Evolutionary conservation across 164 flowering plant genomes (phyloP).

Genomic region (Paratinospora sagittata): DNA sequence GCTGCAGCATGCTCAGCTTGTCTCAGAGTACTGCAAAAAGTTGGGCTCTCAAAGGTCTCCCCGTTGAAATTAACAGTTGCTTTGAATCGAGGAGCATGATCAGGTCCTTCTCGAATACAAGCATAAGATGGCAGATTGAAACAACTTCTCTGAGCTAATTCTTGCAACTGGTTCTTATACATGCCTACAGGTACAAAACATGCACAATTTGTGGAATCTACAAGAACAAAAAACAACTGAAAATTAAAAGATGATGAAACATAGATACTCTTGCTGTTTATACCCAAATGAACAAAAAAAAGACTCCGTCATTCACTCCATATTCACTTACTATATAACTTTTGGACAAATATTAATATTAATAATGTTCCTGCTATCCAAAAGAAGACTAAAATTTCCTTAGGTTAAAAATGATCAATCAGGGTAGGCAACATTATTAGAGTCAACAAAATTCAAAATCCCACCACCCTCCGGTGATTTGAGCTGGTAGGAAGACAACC

Average conservation of each 20-base stretch:
- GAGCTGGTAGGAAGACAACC: too few species aligned
- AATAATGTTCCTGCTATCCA: neutral
- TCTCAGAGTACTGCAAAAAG: constrained; percentile 47
- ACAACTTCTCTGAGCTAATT: constrained; percentile 68
- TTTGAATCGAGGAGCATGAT: constrained; percentile 73
- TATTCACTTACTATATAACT: too few species aligned
- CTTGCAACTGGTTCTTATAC: constrained; percentile 65
- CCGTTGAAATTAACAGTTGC: constrained; percentile 62
- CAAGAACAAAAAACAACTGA: neutral
- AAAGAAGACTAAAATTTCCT: neutral
- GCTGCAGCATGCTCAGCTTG: constrained; percentile 73
- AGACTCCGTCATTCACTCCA: too few species aligned
- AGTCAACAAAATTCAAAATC: too few species aligned
- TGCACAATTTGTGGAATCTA: neutral
- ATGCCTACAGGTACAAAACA: constrained; percentile 27
- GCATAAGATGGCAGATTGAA: constrained; percentile 61
- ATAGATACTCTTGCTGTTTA: too few species aligned
- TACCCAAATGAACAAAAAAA: too few species aligned
- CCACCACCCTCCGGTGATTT: too few species aligned
- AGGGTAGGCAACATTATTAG: too few species aligned
- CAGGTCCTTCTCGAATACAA: constrained; percentile 63
- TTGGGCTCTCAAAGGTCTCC: constrained; percentile 58
- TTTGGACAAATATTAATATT: neutral
- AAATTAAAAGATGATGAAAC: neutral
- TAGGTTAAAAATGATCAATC: neutral